These are phyloP conservation scores for Metschnikowia peoriensis DNA, from an alignment of 805 yeast species.

Conservation along the genomic window DNA sequence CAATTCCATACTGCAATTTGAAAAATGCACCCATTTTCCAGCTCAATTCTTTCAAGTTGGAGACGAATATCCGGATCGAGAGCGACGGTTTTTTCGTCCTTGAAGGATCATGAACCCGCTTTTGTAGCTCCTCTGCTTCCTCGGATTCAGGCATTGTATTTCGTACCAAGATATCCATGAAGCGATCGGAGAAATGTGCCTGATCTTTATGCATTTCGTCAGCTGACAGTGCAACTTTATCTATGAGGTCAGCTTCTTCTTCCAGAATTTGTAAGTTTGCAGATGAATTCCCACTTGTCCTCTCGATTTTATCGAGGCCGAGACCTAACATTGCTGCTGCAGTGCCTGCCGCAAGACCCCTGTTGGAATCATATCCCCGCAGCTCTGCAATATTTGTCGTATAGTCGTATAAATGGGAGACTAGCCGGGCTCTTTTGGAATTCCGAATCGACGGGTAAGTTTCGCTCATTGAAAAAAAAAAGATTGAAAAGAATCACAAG, in stretches of 20 bases:
- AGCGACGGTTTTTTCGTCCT: constrained; percentile 48
- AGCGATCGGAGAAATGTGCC: constrained; percentile 56
- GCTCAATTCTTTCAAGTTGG: constrained; percentile 58
- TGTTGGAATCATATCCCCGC: constrained; percentile 22
- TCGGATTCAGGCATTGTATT: constrained; percentile 49
- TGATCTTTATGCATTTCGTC: constrained; percentile 21
- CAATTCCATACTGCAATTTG: constrained; percentile 57
- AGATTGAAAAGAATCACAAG: background rate
- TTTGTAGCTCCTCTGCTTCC: constrained; percentile 44
- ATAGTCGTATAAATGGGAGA: constrained; percentile 22
- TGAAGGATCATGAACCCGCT: constrained; percentile 44
- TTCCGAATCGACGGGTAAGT: constrained; percentile 2
- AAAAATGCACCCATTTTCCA: constrained; percentile 56
- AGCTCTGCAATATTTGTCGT: constrained; percentile 28
- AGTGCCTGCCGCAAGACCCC: constrained; percentile 38
- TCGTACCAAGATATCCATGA: constrained; percentile 53
- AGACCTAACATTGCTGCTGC: constrained; percentile 35
- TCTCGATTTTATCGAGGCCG: constrained; percentile 26
- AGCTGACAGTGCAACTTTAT: constrained; percentile 30
- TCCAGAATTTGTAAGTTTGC: constrained; percentile 20
- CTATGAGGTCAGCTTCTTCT: constrained; percentile 27
- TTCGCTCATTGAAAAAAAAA: constrained; percentile 5
- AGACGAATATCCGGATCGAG: constrained; percentile 54
- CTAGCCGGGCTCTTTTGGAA: constrained; percentile 12
- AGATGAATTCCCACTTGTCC: background rate